Base-by-base conservation (phyloP, 768 basidiomycete genomes). In the Kwoniella dendrophila region DNA sequence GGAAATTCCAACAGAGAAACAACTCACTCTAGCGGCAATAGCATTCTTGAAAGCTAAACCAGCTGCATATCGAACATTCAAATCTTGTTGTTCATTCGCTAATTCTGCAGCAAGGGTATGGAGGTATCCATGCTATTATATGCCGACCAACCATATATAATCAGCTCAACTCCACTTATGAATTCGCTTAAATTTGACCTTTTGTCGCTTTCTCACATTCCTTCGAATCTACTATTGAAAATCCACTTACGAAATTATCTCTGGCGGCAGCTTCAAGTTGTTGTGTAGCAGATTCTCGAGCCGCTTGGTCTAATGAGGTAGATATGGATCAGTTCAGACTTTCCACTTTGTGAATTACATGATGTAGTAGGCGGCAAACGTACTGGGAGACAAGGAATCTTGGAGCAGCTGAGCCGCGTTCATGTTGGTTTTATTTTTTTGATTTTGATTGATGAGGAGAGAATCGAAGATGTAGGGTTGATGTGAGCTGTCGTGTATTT, bases 21-120 rank as follows among this genome's bases (percentile, higher is more conserved):
- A 26, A 76, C 90, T 80, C 82, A 97, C 95, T 73, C 91, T 84
- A 63, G 94, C 92, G 33, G 88, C 85, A 61, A 99, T 81, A 63
- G 92, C 86, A 80, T 99, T 99, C 85, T 98, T 99, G 80, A 99
- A 83, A 20, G 95, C 94, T 53, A 99, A 84, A 78, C 92, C 93
- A 24, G 96, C 94, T n/a, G 95, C 93, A 75, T 90, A 95, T 69
- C 96, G 85, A 54, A 94, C 85, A 78, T 92, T 87, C 33, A 87
- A 73, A 14, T 84, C 82, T 5, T 84, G 84, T 44, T 66, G 81
- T 77, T 93, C 91, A 69, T 92, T 88, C 29, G 87, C 86, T 48
- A 99, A 85, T 67, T 92, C 90, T 18, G 85, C 81, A 18, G 90
- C 88, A 65, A 99, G 87, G 84, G 90, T 92, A 76, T 88, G 78